Evolutionary conservation across 768 basidiomycete species (phyloP), one percentile per base, ranked within the genome.

Genomic region (Hypholoma fasciculare): DNA sequence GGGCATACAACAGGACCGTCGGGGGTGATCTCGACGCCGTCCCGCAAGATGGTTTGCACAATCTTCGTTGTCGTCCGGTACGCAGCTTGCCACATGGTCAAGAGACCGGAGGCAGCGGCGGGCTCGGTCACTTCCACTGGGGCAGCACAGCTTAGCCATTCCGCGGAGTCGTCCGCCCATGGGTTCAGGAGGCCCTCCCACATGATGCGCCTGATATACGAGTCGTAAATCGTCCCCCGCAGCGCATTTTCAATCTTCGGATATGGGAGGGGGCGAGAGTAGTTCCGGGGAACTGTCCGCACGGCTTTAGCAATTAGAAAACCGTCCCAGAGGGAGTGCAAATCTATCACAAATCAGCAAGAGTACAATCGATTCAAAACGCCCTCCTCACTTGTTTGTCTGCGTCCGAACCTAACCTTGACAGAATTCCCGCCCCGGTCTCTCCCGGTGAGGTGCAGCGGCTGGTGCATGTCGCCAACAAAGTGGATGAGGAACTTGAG

Each of bases 401-500:
- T 78, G 0, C 83, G 84, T 57, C 88, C 89, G 68, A 91, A 97
- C 12, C 75, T 66, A 26, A 95, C 92, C 64, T 86, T 86, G 61
- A 80, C 82, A 6, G 82, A 82, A 67, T 98, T 98, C 1, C 96
- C 96, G 4, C 96, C 96, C 30, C 91, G 81, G 63, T 94, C 86
- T 16, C 94, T 79, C 2, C 92, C 92, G 0, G 90, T 90, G 38
- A 99, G 81, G 71, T 99, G 96, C 54, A 99, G 76, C 4, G 96
- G 96, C 82, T 90, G 87, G 65, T 97, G 96, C 80, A 96, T 78
- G 70, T 98, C 96, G 0, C 96, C 95, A 11, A 97, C 54, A 65
- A 94, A 98, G 71, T 99, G 97, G 30, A 96, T 82, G 34, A 99
- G 76, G 77, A 97, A 99, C 71, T 92, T 90, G 65, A 98, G 78